Evolutionary conservation across 2,329 filamentous ascomycete genomes (phyloP).

Genomic region (Calonectria pseudoreteaudii): DNA sequence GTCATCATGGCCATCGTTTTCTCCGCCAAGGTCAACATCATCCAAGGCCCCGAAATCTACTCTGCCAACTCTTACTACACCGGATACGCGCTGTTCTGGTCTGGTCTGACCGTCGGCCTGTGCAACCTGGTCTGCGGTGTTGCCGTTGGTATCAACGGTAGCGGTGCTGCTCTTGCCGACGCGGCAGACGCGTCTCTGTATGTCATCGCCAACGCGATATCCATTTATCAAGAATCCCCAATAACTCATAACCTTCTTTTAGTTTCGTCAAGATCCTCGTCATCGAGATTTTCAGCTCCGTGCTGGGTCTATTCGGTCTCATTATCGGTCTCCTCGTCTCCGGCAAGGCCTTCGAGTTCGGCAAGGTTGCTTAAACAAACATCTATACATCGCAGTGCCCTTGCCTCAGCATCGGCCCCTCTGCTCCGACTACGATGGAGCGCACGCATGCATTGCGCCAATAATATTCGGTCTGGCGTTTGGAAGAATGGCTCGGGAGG

Average conservation of each 20-base stretch:
- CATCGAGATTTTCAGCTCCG: constrained; percentile 99
- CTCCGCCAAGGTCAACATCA: constrained; percentile 82
- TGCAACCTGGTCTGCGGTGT: constrained; percentile 98
- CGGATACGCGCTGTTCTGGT: constrained; percentile 96
- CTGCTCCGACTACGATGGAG: constrained; percentile 39
- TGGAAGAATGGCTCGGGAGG: constrained; percentile 51
- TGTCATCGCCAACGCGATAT: constrained; percentile 50
- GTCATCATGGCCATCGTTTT: constrained; percentile 99
- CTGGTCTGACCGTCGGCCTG: constrained; percentile 90
- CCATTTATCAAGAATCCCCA: neutral
- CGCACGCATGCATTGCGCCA: constrained; percentile 50
- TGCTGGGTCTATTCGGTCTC: constrained; percentile 94
- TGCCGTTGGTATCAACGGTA: constrained; percentile 97
- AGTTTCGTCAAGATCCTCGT: constrained; percentile 99
- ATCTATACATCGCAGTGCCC: constrained; percentile 27
- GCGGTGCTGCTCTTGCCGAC: constrained; percentile 94
- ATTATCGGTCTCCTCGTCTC: constrained; percentile 93
- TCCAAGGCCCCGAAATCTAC: constrained; percentile 74
- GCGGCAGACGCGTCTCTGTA: constrained; percentile 92
- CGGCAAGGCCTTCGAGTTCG: constrained; percentile 84
- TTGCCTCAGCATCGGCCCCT: constrained; percentile 32
- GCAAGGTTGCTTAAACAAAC: constrained; percentile 46
- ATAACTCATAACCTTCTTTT: constrained; percentile 36
- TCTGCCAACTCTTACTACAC: constrained; percentile 89
- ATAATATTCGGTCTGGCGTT: constrained; percentile 55